Percentiles rank a stretch among this genome's conserved stretches.
These are phyloP conservation scores for Tylopilus sp. DNA, from an alignment of 1,284 basidiomycete genomes.

Conservation along the genomic window DNA sequence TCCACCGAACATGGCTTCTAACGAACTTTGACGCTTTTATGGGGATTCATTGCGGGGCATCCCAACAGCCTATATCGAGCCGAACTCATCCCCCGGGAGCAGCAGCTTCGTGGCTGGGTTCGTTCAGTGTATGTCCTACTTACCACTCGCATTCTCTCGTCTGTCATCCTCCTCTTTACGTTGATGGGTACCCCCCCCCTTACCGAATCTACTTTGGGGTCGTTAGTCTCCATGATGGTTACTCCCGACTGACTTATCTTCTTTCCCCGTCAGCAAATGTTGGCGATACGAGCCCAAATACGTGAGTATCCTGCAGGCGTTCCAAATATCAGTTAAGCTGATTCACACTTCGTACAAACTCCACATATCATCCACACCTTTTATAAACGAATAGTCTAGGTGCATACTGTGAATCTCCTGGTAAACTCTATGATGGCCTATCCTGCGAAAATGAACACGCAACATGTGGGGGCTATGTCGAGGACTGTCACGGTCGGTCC, in stretches of 20 bases:
- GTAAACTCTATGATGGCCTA: conserved; percentile 59
- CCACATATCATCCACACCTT: no score
- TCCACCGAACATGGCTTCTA: neutral
- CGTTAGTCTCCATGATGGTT: neutral
- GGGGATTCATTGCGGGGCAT: no score
- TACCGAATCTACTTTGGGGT: neutral
- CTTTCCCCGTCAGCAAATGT: conserved; percentile 54
- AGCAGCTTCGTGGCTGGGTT: conserved; percentile 72
- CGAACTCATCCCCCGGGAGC: conserved; percentile 61
- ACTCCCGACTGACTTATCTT: conserved; percentile 2
- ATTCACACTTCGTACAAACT: neutral
- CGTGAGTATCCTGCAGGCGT: conserved; percentile 42
- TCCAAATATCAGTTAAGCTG: neutral
- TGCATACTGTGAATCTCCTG: conserved; percentile 73
- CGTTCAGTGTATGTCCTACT: conserved; percentile 50
- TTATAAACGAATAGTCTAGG: conserved; percentile 45
- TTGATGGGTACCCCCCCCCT: neutral
- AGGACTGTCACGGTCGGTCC: conserved; percentile 68
- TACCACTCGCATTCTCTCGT: conserved; percentile 1
- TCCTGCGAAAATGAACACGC: conserved; percentile 63
- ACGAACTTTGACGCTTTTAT: neutral
- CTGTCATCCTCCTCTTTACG: neutral
- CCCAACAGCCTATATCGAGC: conserved; percentile 53
- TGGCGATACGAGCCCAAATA: conserved; percentile 74
- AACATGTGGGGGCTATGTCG: conserved; percentile 64